Base-by-base conservation (phyloP, 495 filamentous ascomycete genomes). In the Podospora fimiseda region DNA sequence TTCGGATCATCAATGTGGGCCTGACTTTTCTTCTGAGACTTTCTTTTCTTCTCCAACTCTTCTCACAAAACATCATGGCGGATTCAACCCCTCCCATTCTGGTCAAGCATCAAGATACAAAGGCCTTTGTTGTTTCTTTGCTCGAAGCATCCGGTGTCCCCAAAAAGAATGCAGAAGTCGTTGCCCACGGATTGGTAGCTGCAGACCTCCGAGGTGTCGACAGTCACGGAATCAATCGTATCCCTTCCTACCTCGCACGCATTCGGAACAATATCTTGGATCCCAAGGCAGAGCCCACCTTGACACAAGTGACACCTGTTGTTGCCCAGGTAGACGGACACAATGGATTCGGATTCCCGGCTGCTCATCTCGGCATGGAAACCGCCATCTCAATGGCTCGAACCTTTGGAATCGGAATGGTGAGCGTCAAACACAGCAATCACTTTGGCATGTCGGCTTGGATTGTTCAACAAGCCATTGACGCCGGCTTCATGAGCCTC, bases 371-470 rank as follows among this genome's bases (percentile, higher is more conserved):
- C 24, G 86, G 75, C 16, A 89, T 91, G 81, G 55, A 53, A 11
- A 65, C 68, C 0, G 87, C 86, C 11, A 81, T 86, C 56, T 66
- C 71, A 11, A 84, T 86, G 77, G 85, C 87, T 0, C 62, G 70
- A 33, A 73, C 70, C 14, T 83, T 76, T 55, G 87, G 87, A 16
- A 83, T 91, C 52, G 87, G 86, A 9, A 77, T 91, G 75, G 85
- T 82, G 5, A 77, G 75, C 43, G 74, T 89, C 59, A 86, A 83
- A 64, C 83, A 83, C 67, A 83, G 78, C 51, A 91, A 91, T 63
- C 87, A 91, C 65, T 89, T 88, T 58, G 87, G 87, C 50, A 90
- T 89, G 86, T 79, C 77, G 0, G 86, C 86, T 0, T 89, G 86
- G 85, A 51, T 90, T 7, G 86, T 88, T 33, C 80, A 85, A 64